Percentiles rank a stretch among this genome's conserved stretches.
phyloP scores from a whole-genome alignment of 2,329 filamentous ascomycete genomes.

The Pseudomassariella vexata region DNA sequence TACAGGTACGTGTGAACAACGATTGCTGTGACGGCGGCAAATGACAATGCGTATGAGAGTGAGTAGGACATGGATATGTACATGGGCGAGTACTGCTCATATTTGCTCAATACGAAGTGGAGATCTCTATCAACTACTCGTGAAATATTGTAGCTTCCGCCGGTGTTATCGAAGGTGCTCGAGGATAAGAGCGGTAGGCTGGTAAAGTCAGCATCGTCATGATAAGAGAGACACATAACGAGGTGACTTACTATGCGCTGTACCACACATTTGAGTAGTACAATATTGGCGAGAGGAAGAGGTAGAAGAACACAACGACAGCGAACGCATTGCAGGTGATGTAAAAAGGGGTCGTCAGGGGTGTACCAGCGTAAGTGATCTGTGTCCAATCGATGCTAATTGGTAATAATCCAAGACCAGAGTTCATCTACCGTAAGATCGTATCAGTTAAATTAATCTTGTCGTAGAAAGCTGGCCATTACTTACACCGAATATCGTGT shows the following conservation, averaged over 20 bases:
- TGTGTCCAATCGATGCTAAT: conserved; percentile 27
- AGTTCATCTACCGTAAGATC: too few species aligned
- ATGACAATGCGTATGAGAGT: conserved; percentile 28
- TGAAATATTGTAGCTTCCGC: conserved; percentile 22
- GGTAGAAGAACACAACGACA: conserved; percentile 22
- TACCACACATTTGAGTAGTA: conserved; percentile 27
- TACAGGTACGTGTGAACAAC: conserved; percentile 27
- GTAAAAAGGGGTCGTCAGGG: conserved; percentile 24
- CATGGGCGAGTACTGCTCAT: conserved; percentile 28
- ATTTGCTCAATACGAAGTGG: conserved; percentile 21
- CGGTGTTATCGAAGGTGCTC: conserved; percentile 25
- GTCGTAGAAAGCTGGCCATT: too few species aligned
- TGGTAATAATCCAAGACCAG: conserved; percentile 19
- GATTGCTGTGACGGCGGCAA: conserved; percentile 27
- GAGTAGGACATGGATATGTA: conserved; percentile 29
- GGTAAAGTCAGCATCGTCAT: not conserved
- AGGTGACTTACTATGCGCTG: conserved; percentile 17
- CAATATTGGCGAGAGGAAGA: conserved; percentile 23
- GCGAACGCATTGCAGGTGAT: conserved; percentile 23
- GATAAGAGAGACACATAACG: not conserved
- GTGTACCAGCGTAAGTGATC: conserved; percentile 22
- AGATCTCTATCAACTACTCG: conserved; percentile 20
- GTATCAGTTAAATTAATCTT: too few species aligned
- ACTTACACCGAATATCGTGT: conserved; percentile 15
- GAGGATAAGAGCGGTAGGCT: conserved; percentile 22